Evolutionary conservation across 495 filamentous ascomycete species (phyloP), one percentile per base, ranked within the genome.

Genomic region (Xeromyces bisporus): DNA sequence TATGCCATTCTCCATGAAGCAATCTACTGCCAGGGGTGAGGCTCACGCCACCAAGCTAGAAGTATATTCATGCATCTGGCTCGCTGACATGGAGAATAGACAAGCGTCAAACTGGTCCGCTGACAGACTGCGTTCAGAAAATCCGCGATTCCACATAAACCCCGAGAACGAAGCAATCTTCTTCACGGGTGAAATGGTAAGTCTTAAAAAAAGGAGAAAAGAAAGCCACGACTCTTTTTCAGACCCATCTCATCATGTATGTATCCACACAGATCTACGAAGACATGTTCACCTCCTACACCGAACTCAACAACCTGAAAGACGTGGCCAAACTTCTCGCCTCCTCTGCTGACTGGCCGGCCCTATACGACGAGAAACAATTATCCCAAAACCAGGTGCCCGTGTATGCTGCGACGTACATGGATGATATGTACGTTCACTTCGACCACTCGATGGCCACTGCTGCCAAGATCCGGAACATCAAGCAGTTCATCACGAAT

Each of bases 401-500:
- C 0, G 79, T 94, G 0, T 94, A 91, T 40, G 75, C 82, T 4
- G 80, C 80, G 0, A 74, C 66, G n/a, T 96, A 75, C 35, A 44
- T 82, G 1, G 80, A 94, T 34, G 87, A 96, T 50, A 93, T 96
- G 85, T 94, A 92, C 42, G 87, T 96, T 18, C 75, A 87, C 39
- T 80, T 67, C 38, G 74, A 75, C 15, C 50, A 83, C 7, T 69
- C 79, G 0, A 56, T 69, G 34, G 75, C 73, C 38, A 89, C 86
- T 15, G 84, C 80, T 8, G 50, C 56, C 17, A 71, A 71, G 55
- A 80, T 96, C 47, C 73, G 69, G 47, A 75, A 74, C 0, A 76
- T 69, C 41, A 83, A 85, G 56, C 75, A 75, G 26, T 82, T 75
- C 38, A 70, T 89, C 43, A 93, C 85, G 35, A 94, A 92, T 47